phyloP scores from a whole-genome alignment of 345 rosid genomes.

The Clausena lansium region DNA sequence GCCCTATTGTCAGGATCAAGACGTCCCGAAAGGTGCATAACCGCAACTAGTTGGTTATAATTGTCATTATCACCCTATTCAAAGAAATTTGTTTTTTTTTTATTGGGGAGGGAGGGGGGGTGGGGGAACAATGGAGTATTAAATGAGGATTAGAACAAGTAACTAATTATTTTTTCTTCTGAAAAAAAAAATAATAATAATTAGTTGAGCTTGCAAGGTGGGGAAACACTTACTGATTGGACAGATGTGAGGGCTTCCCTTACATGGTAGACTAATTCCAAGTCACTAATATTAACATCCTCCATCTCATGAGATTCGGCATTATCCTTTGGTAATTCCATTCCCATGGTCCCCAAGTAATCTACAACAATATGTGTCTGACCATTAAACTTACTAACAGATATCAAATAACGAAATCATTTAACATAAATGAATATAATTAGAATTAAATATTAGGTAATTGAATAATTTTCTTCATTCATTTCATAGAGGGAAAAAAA shows the following conservation, averaged over 20 bases:
- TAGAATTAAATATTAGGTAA: not conserved
- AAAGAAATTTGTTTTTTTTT: not conserved
- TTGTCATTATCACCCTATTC: slow-evolving; percentile 52
- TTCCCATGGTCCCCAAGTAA: slow-evolving; percentile 19
- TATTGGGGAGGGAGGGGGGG: no score
- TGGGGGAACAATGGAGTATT: not conserved
- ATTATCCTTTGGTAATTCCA: slow-evolving; percentile 12
- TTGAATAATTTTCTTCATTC: not conserved
- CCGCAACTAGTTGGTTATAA: slow-evolving; percentile 64
- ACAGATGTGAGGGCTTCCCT: slow-evolving; percentile 51
- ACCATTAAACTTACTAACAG: not conserved
- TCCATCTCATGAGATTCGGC: slow-evolving; percentile 20
- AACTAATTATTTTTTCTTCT: no score
- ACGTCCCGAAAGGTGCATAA: slow-evolving; percentile 43
- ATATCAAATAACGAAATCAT: not conserved
- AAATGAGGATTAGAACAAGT: not conserved
- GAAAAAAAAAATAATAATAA: no score
- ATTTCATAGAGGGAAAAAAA: no score
- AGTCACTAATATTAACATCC: slow-evolving; percentile 39
- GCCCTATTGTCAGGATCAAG: slow-evolving; percentile 60
- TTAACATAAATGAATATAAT: not conserved
- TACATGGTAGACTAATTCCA: slow-evolving; percentile 43
- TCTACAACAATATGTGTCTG: not conserved
- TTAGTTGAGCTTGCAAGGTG: not conserved
- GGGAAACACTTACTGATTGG: slow-evolving; percentile 26